A percentile compares a stretch with the other conserved stretches of the same genome.
Conservation (phyloP, 257 asterid genomes). For the Petunia axillaris region DNA sequence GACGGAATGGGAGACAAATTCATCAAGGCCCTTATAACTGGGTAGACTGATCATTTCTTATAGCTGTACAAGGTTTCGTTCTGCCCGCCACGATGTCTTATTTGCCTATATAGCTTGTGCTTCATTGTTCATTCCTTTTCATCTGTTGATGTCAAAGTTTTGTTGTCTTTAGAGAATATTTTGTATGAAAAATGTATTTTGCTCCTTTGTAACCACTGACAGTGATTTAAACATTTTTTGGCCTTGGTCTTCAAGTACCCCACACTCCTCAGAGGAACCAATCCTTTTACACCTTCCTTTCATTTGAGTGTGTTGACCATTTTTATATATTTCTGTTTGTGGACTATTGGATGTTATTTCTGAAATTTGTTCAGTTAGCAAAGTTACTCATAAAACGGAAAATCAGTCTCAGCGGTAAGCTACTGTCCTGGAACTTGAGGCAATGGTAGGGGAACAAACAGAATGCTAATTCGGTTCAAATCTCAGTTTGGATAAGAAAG, state of each 20-base stretch:
- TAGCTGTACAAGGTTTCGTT: background rate
- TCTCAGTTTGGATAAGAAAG: no score
- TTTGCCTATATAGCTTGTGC: constrained; percentile 1
- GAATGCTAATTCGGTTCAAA: no score
- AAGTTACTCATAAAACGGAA: no score
- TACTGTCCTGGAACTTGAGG: no score
- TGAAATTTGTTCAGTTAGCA: no score
- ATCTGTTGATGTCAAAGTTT: constrained; percentile 2
- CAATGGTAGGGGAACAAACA: no score
- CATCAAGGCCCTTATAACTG: constrained; percentile 53
- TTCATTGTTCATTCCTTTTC: background rate
- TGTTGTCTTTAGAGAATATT: constrained; percentile 3
- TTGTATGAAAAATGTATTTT: background rate
- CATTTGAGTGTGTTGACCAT: no score
- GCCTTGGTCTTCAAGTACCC: background rate
- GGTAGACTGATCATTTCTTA: constrained; percentile 28
- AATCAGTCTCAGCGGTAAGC: no score
- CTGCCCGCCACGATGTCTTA: background rate
- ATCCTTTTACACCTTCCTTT: no score
- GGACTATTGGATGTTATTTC: no score
- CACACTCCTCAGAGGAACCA: no score
- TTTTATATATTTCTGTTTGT: no score
- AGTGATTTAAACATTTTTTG: background rate
- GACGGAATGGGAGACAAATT: constrained; percentile 63
- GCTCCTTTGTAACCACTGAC: background rate